Evolutionary conservation across 345 rosid species (phyloP).

Genomic region (Eucalyptus sp.): DNA sequence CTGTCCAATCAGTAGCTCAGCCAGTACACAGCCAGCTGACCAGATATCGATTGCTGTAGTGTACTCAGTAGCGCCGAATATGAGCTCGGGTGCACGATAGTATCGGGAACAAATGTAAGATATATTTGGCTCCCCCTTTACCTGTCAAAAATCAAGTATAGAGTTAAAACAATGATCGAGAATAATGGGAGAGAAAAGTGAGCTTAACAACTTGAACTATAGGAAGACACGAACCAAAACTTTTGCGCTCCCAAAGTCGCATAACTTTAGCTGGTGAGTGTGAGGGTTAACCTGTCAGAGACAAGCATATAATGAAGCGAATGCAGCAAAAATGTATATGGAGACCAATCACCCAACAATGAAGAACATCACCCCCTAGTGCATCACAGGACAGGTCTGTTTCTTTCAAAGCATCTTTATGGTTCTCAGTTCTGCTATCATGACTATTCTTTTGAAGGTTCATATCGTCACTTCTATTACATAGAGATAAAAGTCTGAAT

Average conservation of each 20-base stretch:
- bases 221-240: conserved; percentile 54
- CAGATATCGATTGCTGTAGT: conserved; percentile 95
- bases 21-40: conserved; percentile 97
- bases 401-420: not conserved
- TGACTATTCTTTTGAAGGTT: not conserved
- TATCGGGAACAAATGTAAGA: conserved; percentile 96
- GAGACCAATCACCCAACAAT: not conserved
- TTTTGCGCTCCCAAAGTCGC: conserved; percentile 99
- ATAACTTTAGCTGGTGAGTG: conserved; percentile 88
- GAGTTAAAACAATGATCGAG: not conserved
- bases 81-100: conserved; percentile 97
- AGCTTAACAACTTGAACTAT: not conserved
- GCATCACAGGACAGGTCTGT: not conserved
- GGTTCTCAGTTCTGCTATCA: not conserved
- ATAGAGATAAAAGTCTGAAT: not conserved
- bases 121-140: conserved; percentile 92
- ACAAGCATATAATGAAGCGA: not conserved
- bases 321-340: not conserved
- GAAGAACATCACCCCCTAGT: not conserved
- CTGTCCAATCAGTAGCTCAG: conserved; percentile 93
- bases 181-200: not conserved
- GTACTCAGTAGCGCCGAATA: conserved; percentile 95
- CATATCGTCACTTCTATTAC: not conserved
- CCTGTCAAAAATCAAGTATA: conserved; percentile 28
- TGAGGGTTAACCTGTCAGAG: conserved; percentile 80